Percentiles rank a stretch among this genome's conserved stretches.
These are phyloP conservation scores for Ogataea neopini DNA, from an alignment of 805 yeast species.

Conservation along the genomic window DNA sequence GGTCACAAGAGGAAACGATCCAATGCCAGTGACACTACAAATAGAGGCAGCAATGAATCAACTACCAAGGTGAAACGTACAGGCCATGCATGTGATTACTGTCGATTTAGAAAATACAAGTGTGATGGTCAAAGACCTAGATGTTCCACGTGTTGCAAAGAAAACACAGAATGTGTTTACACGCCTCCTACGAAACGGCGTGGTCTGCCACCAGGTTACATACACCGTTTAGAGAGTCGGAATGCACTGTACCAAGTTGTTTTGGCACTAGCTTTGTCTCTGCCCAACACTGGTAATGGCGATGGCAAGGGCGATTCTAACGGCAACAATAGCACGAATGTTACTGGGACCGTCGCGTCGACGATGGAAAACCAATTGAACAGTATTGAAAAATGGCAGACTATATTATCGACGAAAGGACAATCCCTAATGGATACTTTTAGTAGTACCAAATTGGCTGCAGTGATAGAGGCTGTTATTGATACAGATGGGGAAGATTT, in stretches of 20 bases:
- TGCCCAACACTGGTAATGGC: not conserved
- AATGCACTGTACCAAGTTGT: constrained; percentile 4
- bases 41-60: not conserved
- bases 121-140: constrained; percentile 6
- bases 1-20: constrained; percentile 1
- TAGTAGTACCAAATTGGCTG: not conserved
- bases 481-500: not conserved
- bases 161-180: constrained; percentile 1
- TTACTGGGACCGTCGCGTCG: not conserved
- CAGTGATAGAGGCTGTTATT: not conserved
- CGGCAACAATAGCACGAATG: not conserved
- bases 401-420: not conserved
- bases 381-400: not conserved
- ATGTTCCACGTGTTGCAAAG: constrained; percentile 6
- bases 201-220: constrained; percentile 6
- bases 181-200: constrained; percentile 5
- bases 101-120: constrained; percentile 7
- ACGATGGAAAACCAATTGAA: not conserved
- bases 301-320: not conserved
- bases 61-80: constrained; percentile 1
- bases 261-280: not conserved
- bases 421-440: not conserved
- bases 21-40: not conserved
- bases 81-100: constrained; percentile 7
- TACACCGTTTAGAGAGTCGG: constrained; percentile 5